Evolutionary conservation across 1,284 basidiomycete genomes (phyloP).

Genomic region (Puccinia hordei): DNA sequence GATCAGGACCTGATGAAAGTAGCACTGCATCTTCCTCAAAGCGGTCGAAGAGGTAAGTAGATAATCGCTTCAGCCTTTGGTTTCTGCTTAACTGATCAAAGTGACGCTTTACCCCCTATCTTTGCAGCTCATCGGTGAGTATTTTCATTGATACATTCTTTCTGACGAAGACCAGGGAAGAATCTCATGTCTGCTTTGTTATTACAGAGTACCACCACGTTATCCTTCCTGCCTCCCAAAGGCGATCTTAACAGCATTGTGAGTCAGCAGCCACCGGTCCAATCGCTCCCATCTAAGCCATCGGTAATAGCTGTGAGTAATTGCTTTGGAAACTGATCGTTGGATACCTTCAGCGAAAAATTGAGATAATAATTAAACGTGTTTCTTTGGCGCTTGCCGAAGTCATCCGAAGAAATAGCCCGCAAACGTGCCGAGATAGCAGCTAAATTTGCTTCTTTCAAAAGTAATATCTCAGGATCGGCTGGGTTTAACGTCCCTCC

Average conservation of each 20-base stretch:
- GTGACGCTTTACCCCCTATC: not conserved
- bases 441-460: conserved; percentile 48
- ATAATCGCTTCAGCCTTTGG: not conserved
- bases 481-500: not conserved
- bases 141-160: not conserved
- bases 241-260: conserved; percentile 40
- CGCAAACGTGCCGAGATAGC: conserved; percentile 48
- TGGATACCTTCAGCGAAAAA: not conserved
- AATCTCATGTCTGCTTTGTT: not conserved
- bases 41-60: conserved; percentile 23
- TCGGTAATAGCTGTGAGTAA: conserved; percentile 33
- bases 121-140: conserved; percentile 46
- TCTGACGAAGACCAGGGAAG: not conserved
- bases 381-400: not conserved
- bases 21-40: conserved; percentile 1
- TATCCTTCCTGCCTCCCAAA: conserved; percentile 49
- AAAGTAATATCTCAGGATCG: conserved; percentile 2
- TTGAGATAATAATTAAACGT: not conserved
- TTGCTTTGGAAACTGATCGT: not conserved
- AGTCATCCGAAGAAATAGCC: conserved; percentile 46
- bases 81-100: not conserved
- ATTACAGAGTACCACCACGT: conserved; percentile 14
- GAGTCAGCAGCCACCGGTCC: conserved; percentile 25
- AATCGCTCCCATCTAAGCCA: conserved; percentile 37
- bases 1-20: conserved; percentile 25